phyloP scores from a whole-genome alignment of 140 eudicot genomes.

The Bidens hawaiensis region DNA sequence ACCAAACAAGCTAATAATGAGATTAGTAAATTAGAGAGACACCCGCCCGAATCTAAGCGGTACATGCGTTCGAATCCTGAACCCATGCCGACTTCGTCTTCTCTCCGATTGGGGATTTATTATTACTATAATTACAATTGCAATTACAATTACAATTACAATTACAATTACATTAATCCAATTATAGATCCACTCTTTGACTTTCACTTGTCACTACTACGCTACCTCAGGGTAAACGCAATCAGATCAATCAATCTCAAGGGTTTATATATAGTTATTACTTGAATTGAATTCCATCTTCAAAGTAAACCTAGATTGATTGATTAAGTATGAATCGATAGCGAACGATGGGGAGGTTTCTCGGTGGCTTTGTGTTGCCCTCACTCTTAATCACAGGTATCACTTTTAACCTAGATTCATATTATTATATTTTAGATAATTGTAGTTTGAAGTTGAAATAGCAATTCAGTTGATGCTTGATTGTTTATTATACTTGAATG shows the following conservation, averaged over 20 bases:
- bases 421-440: not conserved
- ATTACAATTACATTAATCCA: not conserved
- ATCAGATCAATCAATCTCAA: too few relatives aligned
- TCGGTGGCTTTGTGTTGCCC: constrained; percentile 40
- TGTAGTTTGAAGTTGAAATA: not conserved
- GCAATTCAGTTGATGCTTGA: not conserved
- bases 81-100: too few relatives aligned
- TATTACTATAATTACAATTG: too few relatives aligned
- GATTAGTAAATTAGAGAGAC: too few relatives aligned
- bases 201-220: not conserved
- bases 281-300: too few relatives aligned
- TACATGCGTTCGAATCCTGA: too few relatives aligned
- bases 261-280: too few relatives aligned
- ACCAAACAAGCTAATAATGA: too few relatives aligned
- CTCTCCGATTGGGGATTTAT: not conserved
- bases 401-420: not conserved
- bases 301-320: not conserved
- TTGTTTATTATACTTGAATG: not conserved
- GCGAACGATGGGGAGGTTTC: constrained; percentile 34
- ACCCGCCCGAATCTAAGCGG: too few relatives aligned
- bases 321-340: constrained; percentile 20
- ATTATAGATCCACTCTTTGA: not conserved
- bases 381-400: constrained; percentile 34
- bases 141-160: too few relatives aligned
- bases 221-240: too few relatives aligned